phyloP scores from a whole-genome alignment of 2,329 filamentous ascomycete species.

The Phymatotrichopsis omnivora region DNA sequence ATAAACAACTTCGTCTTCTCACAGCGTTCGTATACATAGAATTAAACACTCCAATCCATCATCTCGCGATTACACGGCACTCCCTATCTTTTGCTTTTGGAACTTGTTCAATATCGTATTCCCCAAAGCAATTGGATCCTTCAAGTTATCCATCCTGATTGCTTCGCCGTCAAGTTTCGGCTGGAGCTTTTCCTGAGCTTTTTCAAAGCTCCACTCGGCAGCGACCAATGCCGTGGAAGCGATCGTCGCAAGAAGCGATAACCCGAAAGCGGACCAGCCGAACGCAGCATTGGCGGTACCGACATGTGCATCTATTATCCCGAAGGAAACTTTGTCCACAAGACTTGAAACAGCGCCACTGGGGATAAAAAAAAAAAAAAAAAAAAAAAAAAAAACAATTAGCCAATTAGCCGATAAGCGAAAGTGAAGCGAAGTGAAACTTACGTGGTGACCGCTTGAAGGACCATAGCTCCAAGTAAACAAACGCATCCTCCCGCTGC shows the following conservation, averaged over 20 bases:
- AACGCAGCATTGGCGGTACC: conserved; percentile 27
- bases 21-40: no score
- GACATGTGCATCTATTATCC: conserved; percentile 26
- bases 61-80: no score
- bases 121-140: no score
- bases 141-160: conserved; percentile 17
- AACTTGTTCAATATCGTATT: no score
- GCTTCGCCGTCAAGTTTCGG: conserved; percentile 17
- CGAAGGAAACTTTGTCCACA: conserved; percentile 25
- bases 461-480: conserved; percentile 27
- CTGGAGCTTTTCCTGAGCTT: conserved; percentile 25
- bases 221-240: conserved; percentile 25
- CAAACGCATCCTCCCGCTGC: conserved; percentile 22
- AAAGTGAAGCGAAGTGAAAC: background rate
- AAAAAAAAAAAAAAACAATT: no score
- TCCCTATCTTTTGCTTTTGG: no score
- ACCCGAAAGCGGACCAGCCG: conserved; percentile 29
- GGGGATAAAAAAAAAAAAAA: background rate
- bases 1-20: no score
- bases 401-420: no score
- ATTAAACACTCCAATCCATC: no score
- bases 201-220: conserved; percentile 27
- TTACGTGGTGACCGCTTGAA: conserved; percentile 28
- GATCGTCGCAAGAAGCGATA: conserved; percentile 25
- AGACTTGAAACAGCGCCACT: conserved; percentile 26